A percentile compares a stretch with the other conserved stretches of the same genome.
Conservation (phyloP, 2,329 filamentous ascomycete species). For the Epichloe coenophiala region DNA sequence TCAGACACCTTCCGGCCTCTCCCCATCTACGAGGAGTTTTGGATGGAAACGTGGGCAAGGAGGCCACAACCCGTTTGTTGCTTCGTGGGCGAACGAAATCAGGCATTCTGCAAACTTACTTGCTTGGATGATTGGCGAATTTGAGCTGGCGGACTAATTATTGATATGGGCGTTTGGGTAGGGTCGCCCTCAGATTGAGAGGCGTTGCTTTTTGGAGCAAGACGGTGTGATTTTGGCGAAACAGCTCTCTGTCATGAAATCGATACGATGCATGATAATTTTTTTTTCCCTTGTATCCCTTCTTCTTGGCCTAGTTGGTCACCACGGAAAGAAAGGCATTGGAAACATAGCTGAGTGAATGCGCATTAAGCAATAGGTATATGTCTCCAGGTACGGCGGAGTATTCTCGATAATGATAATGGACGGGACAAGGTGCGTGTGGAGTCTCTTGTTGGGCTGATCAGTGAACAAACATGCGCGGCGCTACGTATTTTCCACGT, state of each 20-base stretch:
- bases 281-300: neutral
- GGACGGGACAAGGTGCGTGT: neutral
- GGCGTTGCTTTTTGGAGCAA: neutral
- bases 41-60: neutral
- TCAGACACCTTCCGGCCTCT: neutral
- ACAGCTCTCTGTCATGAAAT: neutral
- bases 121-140: neutral
- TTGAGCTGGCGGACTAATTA: neutral
- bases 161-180: slow-evolving; percentile 4
- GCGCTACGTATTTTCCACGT: neutral
- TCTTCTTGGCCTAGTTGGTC: neutral
- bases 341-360: slow-evolving; percentile 3
- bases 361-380: slow-evolving; percentile 5
- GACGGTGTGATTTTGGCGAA: neutral
- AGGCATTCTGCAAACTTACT: neutral
- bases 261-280: neutral
- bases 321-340: slow-evolving; percentile 1
- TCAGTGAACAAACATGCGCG: neutral
- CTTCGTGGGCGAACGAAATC: neutral
- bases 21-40: neutral
- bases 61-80: neutral
- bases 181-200: neutral
- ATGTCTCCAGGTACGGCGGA: neutral
- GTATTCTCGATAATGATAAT: slow-evolving; percentile 11
- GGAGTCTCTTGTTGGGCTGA: too few species aligned